Conservation (phyloP, 805 yeast species). For the Dipodascus geniculatus region DNA sequence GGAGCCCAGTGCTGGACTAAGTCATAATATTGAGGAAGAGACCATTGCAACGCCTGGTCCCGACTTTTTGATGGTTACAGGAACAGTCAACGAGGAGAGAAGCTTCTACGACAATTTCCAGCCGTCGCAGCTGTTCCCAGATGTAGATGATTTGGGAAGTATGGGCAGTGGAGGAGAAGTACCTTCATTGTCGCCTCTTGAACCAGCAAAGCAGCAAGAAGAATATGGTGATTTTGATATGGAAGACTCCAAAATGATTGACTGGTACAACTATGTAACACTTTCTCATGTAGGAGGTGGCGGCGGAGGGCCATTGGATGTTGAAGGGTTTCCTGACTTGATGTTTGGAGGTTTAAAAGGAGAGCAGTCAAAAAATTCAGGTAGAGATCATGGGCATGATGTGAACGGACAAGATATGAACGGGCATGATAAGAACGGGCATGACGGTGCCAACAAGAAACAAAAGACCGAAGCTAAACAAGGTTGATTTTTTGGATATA, state of each 20-base stretch:
- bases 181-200: neutral
- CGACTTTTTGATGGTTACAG: conserved; percentile 23
- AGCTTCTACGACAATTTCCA: conserved; percentile 39
- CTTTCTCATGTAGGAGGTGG: neutral
- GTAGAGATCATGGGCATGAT: too few species aligned
- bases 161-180: neutral
- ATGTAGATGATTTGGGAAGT: conserved; percentile 10
- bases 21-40: neutral
- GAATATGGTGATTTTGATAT: neutral
- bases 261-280: neutral
- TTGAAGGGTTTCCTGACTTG: neutral
- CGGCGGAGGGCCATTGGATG: neutral
- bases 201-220: neutral
- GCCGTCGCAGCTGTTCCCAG: conserved; percentile 45
- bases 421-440: too few species aligned
- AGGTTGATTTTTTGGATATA: too few species aligned
- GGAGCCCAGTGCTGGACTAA: neutral
- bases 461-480: too few species aligned
- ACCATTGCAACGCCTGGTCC: conserved; percentile 9
- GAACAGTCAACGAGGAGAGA: conserved; percentile 19
- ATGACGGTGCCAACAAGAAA: too few species aligned
- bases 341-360: neutral
- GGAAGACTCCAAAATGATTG: neutral
- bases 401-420: too few species aligned
- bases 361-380: neutral